phyloP scores from a whole-genome alignment of 148 eudicot species.

The Simmondsia chinensis region DNA sequence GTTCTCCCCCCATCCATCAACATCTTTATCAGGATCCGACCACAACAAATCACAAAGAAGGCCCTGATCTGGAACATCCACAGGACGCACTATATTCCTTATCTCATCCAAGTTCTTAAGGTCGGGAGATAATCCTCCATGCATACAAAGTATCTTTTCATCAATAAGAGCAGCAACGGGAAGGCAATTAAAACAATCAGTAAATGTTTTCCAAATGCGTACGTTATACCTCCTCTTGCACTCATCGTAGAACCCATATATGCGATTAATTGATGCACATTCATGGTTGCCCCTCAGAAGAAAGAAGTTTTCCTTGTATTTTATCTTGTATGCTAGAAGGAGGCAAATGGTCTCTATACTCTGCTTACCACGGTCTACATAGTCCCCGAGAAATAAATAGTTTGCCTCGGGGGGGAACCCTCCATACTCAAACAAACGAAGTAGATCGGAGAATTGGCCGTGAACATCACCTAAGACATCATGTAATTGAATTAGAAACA shows the following conservation, averaged over 20 bases:
- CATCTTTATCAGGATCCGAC: slow-evolving; percentile 78
- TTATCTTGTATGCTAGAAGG: slow-evolving; percentile 74
- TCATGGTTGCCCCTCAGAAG: slow-evolving; percentile 84
- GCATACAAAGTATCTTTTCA: slow-evolving; percentile 83
- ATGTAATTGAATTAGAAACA: slow-evolving; percentile 6
- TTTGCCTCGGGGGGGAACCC: slow-evolving; percentile 73
- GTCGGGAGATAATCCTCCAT: slow-evolving; percentile 73
- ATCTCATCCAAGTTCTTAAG: slow-evolving; percentile 58
- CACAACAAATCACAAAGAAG: slow-evolving; percentile 65
- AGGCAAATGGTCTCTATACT: slow-evolving; percentile 80
- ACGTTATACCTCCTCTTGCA: slow-evolving; percentile 81
- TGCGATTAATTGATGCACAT: slow-evolving; percentile 77
- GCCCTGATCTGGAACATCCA: slow-evolving; percentile 80
- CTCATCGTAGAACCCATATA: slow-evolving; percentile 76
- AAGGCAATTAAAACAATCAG: slow-evolving; percentile 66
- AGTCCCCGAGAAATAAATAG: slow-evolving; percentile 72
- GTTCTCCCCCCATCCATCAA: slow-evolving; percentile 79
- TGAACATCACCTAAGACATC: slow-evolving; percentile 56
- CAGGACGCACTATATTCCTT: slow-evolving; percentile 62
- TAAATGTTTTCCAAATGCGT: slow-evolving; percentile 70
- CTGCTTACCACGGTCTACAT: slow-evolving; percentile 86
- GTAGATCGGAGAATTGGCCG: slow-evolving; percentile 74
- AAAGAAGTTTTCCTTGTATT: slow-evolving; percentile 75
- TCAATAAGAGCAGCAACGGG: slow-evolving; percentile 80
- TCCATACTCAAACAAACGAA: slow-evolving; percentile 78